These are phyloP conservation scores for Dioszegia hungarica DNA, from an alignment of 768 basidiomycete genomes.

Conservation along the genomic window DNA sequence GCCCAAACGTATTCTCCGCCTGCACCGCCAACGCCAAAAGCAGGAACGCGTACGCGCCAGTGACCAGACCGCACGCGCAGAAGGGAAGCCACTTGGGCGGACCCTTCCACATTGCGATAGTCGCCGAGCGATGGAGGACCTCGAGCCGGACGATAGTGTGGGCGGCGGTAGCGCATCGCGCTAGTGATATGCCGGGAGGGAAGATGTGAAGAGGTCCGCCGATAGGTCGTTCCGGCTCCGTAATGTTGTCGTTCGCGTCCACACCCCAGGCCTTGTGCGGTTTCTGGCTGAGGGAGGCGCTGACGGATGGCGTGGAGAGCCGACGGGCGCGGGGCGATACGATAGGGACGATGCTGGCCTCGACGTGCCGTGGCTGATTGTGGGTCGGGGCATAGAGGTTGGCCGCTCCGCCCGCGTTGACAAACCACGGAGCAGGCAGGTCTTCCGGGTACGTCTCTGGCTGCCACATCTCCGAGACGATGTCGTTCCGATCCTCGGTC, in stretches of 20 bases:
- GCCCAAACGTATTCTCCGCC: slow-evolving; percentile 28
- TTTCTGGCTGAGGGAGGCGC: slow-evolving; percentile 14
- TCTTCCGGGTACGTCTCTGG: slow-evolving; percentile 41
- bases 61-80: slow-evolving; percentile 47
- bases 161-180: slow-evolving; percentile 45
- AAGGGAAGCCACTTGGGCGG: slow-evolving; percentile 48
- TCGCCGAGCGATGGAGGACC: slow-evolving; percentile 44
- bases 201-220: slow-evolving; percentile 24
- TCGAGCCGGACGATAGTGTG: slow-evolving; percentile 47
- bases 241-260: slow-evolving; percentile 26
- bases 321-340: neutral
- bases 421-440: slow-evolving; percentile 46
- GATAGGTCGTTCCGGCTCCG: slow-evolving; percentile 11
- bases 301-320: neutral
- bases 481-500: neutral
- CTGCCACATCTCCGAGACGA: slow-evolving; percentile 36
- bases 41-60: slow-evolving; percentile 47
- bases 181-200: slow-evolving; percentile 45
- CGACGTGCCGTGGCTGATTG: slow-evolving; percentile 15
- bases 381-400: slow-evolving; percentile 24
- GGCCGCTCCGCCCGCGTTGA: slow-evolving; percentile 34
- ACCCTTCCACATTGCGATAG: slow-evolving; percentile 44
- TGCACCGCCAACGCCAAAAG: slow-evolving; percentile 46
- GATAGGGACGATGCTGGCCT: slow-evolving; percentile 5
- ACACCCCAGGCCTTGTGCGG: slow-evolving; percentile 48